These are phyloP conservation scores for Pyrenophora tritici-repentis DNA, from an alignment of 2,329 filamentous ascomycete species.

Conservation along the genomic window DNA sequence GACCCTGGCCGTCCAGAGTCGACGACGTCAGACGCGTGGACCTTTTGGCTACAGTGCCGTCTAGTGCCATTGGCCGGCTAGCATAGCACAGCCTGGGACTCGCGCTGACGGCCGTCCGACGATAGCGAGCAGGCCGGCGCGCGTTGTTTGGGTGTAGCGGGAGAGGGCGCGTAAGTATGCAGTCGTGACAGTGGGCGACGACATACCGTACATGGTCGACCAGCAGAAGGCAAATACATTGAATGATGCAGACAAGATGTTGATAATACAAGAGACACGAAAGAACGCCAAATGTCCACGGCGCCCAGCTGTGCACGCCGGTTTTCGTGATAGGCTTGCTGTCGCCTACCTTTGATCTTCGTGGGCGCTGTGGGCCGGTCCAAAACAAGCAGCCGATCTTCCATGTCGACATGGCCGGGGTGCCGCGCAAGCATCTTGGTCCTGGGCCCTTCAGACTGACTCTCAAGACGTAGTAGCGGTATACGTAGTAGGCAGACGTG, in stretches of 20 bases:
- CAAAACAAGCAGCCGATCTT: constrained; percentile 11
- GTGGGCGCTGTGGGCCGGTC: constrained; percentile 7
- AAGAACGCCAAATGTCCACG: too few relatives aligned
- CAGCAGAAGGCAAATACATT: background rate
- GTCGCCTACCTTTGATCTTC: constrained; percentile 6
- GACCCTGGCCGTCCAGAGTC: constrained; percentile 5
- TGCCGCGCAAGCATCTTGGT: constrained; percentile 13
- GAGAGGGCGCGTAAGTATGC: too few relatives aligned
- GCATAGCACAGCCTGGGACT: constrained; percentile 3
- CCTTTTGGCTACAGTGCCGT: constrained; percentile 11
- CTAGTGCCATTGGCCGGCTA: background rate
- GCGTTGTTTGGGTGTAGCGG: too few relatives aligned
- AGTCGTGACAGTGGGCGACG: too few relatives aligned
- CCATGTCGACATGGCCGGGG: constrained; percentile 13
- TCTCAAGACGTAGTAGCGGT: too few relatives aligned
- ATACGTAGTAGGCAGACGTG: background rate
- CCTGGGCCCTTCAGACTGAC: background rate
- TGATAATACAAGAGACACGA: too few relatives aligned
- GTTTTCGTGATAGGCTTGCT: constrained; percentile 7
- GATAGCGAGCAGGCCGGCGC: background rate
- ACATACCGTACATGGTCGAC: too few relatives aligned
- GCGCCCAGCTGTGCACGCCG: constrained; percentile 2
- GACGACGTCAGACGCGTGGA: constrained; percentile 34
- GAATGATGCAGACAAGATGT: too few relatives aligned
- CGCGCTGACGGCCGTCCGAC: constrained; percentile 16